Percentiles rank a stretch among this genome's conserved stretches.
phyloP scores from a whole-genome alignment of 371 early-diverging fungal species.

The Rhizopus stolonifer region DNA sequence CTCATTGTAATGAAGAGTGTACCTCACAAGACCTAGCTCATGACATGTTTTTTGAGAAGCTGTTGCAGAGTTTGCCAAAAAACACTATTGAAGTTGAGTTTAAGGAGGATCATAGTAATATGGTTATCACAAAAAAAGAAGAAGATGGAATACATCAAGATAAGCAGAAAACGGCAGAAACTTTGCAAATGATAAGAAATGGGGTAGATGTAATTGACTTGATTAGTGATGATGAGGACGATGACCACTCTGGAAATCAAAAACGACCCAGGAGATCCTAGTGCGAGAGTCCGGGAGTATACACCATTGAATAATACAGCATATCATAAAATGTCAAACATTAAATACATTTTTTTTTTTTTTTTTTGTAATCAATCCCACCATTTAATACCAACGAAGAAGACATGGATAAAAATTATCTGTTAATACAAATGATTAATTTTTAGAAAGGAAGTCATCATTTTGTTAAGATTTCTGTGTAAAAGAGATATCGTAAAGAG shows the following conservation, averaged over 20 bases:
- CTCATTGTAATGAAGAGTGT: constrained; percentile 28
- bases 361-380: too few relatives aligned
- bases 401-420: too few relatives aligned
- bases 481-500: too few relatives aligned
- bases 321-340: too few relatives aligned
- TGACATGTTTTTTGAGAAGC: constrained; percentile 28
- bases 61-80: constrained; percentile 25
- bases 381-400: too few relatives aligned
- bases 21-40: constrained; percentile 21
- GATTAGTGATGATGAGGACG: constrained; percentile 35
- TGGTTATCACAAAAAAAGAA: constrained; percentile 16
- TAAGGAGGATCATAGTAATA: constrained; percentile 16
- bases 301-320: too few relatives aligned
- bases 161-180: background rate
- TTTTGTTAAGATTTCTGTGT: too few relatives aligned
- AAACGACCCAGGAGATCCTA: background rate
- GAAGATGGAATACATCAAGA: constrained; percentile 6
- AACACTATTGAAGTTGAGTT: constrained; percentile 33
- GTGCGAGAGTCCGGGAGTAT: too few relatives aligned
- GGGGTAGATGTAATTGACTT: constrained; percentile 30
- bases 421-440: too few relatives aligned
- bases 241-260: background rate
- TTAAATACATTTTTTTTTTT: too few relatives aligned
- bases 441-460: too few relatives aligned
- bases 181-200: background rate